Conservation (phyloP, 2,329 filamentous ascomycete genomes). For the Pseudocercospora musae region DNA sequence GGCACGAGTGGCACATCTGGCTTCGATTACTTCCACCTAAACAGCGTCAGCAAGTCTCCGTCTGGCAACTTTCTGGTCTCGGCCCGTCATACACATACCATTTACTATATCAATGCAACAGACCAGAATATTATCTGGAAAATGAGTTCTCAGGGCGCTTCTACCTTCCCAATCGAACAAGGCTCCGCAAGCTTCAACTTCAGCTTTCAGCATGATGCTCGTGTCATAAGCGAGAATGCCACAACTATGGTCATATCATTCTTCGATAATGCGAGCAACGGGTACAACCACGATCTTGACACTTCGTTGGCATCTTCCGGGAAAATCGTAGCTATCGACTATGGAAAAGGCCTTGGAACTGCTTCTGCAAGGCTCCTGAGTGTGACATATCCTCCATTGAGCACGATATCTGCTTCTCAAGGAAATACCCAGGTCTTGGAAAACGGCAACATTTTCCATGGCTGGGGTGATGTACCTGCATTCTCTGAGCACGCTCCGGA, state of each 20-base stretch:
- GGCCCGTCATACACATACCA: constrained; percentile 36
- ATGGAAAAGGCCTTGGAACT: constrained; percentile 1
- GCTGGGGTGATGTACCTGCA: constrained; percentile 48
- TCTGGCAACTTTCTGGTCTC: constrained; percentile 50
- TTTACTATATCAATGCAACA: constrained; percentile 37
- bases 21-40: constrained; percentile 53
- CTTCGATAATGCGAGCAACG: constrained; percentile 27
- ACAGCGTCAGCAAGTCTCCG: constrained; percentile 52
- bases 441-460: constrained; percentile 52
- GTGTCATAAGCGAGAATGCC: constrained; percentile 15
- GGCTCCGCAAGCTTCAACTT: constrained; percentile 32
- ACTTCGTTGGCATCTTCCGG: constrained; percentile 23
- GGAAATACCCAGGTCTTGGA: constrained; percentile 51
- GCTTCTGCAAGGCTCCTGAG: constrained; percentile 19
- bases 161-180: not conserved
- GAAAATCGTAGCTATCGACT: constrained; percentile 26
- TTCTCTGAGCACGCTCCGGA: constrained; percentile 40
- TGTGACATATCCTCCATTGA: constrained; percentile 19
- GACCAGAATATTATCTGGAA: constrained; percentile 38
- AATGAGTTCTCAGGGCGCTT: constrained; percentile 24
- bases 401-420: constrained; percentile 47
- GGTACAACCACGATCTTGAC: constrained; percentile 8
- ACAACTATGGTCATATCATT: constrained; percentile 5
- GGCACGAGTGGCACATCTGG: not conserved
- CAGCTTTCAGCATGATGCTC: constrained; percentile 51